Conservation (phyloP, 2,329 filamentous ascomycete species). For the Xylaria sp. region DNA sequence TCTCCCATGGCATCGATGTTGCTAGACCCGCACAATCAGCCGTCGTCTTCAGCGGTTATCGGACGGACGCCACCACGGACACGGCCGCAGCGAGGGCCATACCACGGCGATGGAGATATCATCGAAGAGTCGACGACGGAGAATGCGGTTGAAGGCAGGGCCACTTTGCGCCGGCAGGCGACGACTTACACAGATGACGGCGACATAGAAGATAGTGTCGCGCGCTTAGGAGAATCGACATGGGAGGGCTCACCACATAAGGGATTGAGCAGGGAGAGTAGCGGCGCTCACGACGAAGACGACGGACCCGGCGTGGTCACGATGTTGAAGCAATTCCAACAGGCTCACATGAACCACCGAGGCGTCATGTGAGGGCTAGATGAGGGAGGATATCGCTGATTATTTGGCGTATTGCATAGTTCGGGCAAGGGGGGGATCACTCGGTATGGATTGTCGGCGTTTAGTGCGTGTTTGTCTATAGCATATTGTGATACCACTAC, state of each 20-base stretch:
- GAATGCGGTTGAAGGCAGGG: constrained; percentile 54
- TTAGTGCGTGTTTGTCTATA: constrained; percentile 18
- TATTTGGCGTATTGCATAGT: constrained; percentile 15
- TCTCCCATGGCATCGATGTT: constrained; percentile 79
- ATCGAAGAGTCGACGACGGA: constrained; percentile 67
- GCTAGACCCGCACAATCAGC: constrained; percentile 80
- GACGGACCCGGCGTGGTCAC: constrained; percentile 66
- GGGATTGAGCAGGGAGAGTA: constrained; percentile 64
- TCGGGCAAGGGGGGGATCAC: constrained; percentile 2
- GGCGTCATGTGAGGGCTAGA: constrained; percentile 48
- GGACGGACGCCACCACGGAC: constrained; percentile 60
- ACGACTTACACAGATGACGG: constrained; percentile 68
- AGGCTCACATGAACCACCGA: constrained; percentile 64
- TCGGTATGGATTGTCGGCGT: constrained; percentile 20
- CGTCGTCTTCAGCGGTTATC: constrained; percentile 60
- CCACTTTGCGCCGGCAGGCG: constrained; percentile 51
- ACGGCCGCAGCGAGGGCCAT: constrained; percentile 58
- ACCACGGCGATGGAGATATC: constrained; percentile 61
- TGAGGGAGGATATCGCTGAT: background rate
- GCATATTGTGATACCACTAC: constrained; percentile 35
- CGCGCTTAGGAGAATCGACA: constrained; percentile 66
- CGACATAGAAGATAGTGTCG: constrained; percentile 64
- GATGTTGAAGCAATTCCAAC: constrained; percentile 68
- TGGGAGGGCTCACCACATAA: constrained; percentile 68
- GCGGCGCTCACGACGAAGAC: constrained; percentile 58